Conservation (phyloP, 352 stramenopile genomes). For the Globisporangium cylindrosporum region DNA sequence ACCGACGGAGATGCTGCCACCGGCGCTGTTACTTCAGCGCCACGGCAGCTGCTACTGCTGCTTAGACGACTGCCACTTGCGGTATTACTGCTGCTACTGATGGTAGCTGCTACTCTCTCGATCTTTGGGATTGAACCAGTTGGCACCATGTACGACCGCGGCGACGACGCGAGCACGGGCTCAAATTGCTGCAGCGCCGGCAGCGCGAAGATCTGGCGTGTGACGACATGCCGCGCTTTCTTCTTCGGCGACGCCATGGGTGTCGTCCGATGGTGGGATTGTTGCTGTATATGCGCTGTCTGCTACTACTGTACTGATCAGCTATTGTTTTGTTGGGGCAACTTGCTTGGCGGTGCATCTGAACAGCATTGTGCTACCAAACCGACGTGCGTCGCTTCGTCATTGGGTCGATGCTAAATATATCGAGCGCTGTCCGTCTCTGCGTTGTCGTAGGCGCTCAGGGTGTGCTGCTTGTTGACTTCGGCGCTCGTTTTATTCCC, state of each 20-base stretch:
- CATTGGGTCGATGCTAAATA: not conserved
- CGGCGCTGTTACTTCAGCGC: not conserved
- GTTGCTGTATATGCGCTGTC: constrained; percentile 16
- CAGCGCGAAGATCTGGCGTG: constrained; percentile 46
- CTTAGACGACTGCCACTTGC: not conserved
- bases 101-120: not conserved
- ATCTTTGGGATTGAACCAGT: constrained; percentile 16
- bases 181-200: constrained; percentile 65
- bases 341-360: not conserved
- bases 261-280: constrained; percentile 8
- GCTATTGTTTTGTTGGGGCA: not conserved
- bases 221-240: constrained; percentile 31
- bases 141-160: constrained; percentile 29
- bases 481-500: too few relatives aligned
- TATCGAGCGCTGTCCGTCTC: not conserved
- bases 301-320: not conserved
- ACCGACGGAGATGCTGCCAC: not conserved
- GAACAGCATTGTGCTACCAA: not conserved
- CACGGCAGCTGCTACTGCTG: not conserved
- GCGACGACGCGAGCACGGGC: constrained; percentile 43
- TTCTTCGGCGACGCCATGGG: constrained; percentile 34
- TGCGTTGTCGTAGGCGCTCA: not conserved
- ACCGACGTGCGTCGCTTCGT: not conserved
- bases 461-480: too few relatives aligned
- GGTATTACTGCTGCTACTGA: not conserved